Conservation (phyloP, 2,329 filamentous ascomycete species). For the Beauveria brongniartii region DNA sequence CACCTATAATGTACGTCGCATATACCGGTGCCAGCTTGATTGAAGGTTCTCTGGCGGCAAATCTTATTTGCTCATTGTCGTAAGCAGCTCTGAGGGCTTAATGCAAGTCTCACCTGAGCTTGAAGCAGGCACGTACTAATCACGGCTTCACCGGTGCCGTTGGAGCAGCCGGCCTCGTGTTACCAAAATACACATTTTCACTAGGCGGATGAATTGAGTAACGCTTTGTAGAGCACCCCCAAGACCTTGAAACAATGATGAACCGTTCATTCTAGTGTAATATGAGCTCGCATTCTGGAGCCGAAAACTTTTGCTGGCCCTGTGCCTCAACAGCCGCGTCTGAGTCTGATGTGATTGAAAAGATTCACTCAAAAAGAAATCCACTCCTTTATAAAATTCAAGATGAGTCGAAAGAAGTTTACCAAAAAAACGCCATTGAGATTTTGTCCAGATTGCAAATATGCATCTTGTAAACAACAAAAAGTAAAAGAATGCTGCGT, state of each 20-base stretch:
- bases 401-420: not conserved
- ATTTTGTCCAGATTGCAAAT: no score
- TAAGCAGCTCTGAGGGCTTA: no score
- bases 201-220: not conserved
- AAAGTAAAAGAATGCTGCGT: not conserved
- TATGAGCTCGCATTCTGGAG: not conserved
- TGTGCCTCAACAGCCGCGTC: not conserved
- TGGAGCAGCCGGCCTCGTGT: not conserved
- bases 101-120: not conserved
- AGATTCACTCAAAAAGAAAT: not conserved
- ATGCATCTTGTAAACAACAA: not conserved
- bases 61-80: no score
- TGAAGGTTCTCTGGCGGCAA: no score
- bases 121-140: not conserved
- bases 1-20: no score
- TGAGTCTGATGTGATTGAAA: not conserved
- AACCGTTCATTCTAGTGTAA: not conserved
- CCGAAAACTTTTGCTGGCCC: not conserved
- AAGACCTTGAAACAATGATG: not conserved
- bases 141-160: not conserved
- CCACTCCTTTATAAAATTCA: no score
- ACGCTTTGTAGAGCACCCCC: not conserved
- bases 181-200: not conserved
- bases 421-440: not conserved
- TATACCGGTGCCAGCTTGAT: no score